Evolutionary conservation across 1,284 basidiomycete species (phyloP).

Genomic region (Phaffia rhodozyma): DNA sequence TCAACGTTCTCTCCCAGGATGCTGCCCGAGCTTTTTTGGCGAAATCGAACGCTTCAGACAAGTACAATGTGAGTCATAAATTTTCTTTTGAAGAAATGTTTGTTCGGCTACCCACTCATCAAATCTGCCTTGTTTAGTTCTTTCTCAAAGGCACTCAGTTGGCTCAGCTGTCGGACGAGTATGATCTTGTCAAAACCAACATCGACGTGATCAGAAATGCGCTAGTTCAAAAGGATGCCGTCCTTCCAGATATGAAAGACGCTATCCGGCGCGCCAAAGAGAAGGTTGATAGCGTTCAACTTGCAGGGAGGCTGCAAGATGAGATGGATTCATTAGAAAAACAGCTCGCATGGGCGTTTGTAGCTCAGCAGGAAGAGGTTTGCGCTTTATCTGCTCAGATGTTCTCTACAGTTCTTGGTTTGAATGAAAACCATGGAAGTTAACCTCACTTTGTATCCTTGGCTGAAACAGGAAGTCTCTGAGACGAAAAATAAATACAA

Average conservation of each 20-base stretch:
- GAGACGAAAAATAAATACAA: background rate
- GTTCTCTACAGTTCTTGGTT: no score
- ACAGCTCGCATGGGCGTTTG: conserved; percentile 19
- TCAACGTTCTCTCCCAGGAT: conserved; percentile 90
- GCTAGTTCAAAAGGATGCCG: conserved; percentile 44
- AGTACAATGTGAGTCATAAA: conserved; percentile 60
- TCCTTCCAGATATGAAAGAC: conserved; percentile 11
- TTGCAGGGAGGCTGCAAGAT: conserved; percentile 15
- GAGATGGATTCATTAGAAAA: conserved; percentile 18
- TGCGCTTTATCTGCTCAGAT: no score
- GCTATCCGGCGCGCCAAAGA: conserved; percentile 8
- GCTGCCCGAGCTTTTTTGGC: conserved; percentile 73
- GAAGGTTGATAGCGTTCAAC: conserved; percentile 4
- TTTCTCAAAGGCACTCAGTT: conserved; percentile 91
- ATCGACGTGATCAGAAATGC: conserved; percentile 53
- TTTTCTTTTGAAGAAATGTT: conserved; percentile 2
- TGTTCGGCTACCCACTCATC: background rate
- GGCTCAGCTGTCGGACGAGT: conserved; percentile 73
- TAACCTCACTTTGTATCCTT: background rate
- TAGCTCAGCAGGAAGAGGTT: background rate
- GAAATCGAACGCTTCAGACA: conserved; percentile 67
- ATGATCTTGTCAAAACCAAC: conserved; percentile 61
- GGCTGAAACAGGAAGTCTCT: no score
- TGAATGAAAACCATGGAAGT: background rate
- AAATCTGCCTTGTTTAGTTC: conserved; percentile 46